These are phyloP conservation scores for Sisymbrium irio DNA, from an alignment of 345 rosid genomes.

Conservation along the genomic window DNA sequence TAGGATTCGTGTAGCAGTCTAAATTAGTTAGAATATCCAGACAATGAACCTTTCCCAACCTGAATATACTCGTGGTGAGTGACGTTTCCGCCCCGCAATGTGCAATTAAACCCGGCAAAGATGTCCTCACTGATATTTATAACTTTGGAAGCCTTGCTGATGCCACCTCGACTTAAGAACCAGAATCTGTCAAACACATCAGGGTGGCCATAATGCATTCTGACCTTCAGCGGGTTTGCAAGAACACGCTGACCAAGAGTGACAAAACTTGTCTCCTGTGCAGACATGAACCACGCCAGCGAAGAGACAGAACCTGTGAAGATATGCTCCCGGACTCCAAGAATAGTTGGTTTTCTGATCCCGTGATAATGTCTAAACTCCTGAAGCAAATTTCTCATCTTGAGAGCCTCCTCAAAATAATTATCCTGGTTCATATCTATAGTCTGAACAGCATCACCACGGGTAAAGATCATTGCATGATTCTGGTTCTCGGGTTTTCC, in stretches of 20 bases:
- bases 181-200: conserved; percentile 93
- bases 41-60: conserved; percentile 59
- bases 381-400: conserved; percentile 90
- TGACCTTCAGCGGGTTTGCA: conserved; percentile 82
- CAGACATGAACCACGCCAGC: conserved; percentile 94
- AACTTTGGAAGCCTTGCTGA: conserved; percentile 88
- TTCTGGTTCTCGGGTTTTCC: conserved; percentile 98
- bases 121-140: conserved; percentile 92
- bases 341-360: conserved; percentile 78
- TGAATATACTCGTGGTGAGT: conserved; percentile 93
- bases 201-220: conserved; percentile 95
- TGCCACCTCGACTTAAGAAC: conserved; percentile 83
- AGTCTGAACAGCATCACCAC: conserved; percentile 93
- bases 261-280: conserved; percentile 82
- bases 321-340: conserved; percentile 88
- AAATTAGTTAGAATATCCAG: conserved; percentile 13
- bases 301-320: conserved; percentile 95
- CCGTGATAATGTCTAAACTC: conserved; percentile 67
- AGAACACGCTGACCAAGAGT: conserved; percentile 93
- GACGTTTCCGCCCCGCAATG: conserved; percentile 87
- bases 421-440: conserved; percentile 96
- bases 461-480: conserved; percentile 89
- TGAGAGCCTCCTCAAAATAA: conserved; percentile 90
- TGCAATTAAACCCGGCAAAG: conserved; percentile 91
- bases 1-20: background rate